Base-by-base conservation (phyloP, 2,329 filamentous ascomycete genomes). In the Colletotrichum caudatum region DNA sequence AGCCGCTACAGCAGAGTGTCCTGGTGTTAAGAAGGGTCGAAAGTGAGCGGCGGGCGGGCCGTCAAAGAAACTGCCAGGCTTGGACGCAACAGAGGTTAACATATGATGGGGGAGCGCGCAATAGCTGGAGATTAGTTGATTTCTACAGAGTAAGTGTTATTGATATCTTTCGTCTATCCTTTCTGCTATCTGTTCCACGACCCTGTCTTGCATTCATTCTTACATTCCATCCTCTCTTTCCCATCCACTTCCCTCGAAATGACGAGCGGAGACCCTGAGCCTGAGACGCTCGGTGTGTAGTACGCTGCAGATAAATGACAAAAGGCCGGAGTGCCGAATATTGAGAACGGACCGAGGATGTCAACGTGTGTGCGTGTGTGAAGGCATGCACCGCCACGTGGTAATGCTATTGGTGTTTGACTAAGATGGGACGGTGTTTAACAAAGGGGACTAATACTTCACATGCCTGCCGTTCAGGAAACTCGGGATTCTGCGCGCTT, bases 381-480 rank as follows among this genome's bases (percentile, higher is more conserved):
- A 51, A 54, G 46, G n/a, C 26, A 35, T 46, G 39, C 54, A 14
- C 23, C 2, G n/a, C 54, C 66, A 69, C 66, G 66, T 66, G 62
- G 37, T 39, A 46, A 18, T 46, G 8, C 18, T 5, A 56, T 53
- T 37, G 66, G 62, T 35, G 29, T 60, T 48, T n/a, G n/a, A 37
- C 0, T 23, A 23, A 66, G n/a, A 69, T 69, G 54, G 41, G 66
- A 69, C 35, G 66, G 35, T 59, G 37, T 26, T 29, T 37, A 16
- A 39, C 9, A 29, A 29, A n/a, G 33, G 37, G 23, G 11, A n/a
- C 8, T 35, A 54, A 11, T 20, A 37, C 16, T 66, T 66, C 66
- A 60, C 62, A 69, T 69, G 66, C 48, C 29, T 37, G 3, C 12
- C 16, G 1, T 33, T 2, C 14, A 20, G 33, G 16, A 7, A 44